These are phyloP conservation scores for Colletotrichum camelliae DNA, from an alignment of 2,329 filamentous ascomycete species.

Conservation along the genomic window DNA sequence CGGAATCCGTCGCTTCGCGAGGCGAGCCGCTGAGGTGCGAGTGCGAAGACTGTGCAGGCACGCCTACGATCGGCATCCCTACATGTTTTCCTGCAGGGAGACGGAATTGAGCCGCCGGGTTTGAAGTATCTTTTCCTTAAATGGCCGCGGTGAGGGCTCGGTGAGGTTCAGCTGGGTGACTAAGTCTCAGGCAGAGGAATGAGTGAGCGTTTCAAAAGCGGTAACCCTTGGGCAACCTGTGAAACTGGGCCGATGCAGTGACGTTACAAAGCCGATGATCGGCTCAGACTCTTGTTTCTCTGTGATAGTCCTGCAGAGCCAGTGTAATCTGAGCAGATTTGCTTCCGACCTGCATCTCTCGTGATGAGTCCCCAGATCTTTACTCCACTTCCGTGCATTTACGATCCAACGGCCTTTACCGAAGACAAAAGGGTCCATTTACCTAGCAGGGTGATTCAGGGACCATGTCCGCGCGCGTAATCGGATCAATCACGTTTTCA, in stretches of 20 bases:
- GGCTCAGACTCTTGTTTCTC: neutral
- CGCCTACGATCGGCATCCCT: neutral
- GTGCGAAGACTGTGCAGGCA: neutral
- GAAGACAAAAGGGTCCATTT: neutral
- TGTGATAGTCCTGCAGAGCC: neutral
- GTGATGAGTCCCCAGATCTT: neutral
- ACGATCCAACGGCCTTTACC: neutral
- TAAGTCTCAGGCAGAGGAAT: neutral
- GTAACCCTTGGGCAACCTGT: neutral
- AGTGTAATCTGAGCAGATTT: neutral
- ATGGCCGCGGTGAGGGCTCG: neutral
- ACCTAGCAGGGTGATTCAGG: neutral
- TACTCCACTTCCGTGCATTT: neutral
- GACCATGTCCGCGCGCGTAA: neutral
- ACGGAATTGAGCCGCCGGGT: neutral
- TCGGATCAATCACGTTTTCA: neutral
- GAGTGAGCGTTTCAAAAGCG: neutral
- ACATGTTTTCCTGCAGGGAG: too few species aligned
- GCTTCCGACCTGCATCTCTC: neutral
- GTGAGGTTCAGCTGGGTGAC: neutral
- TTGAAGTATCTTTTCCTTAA: neutral
- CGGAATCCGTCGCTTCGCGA: neutral
- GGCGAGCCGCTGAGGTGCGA: neutral
- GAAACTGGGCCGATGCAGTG: neutral
- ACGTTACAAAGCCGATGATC: neutral